Base-by-base conservation (phyloP, 2,329 filamentous ascomycete species). In the Mycocentrospora acerina region DNA sequence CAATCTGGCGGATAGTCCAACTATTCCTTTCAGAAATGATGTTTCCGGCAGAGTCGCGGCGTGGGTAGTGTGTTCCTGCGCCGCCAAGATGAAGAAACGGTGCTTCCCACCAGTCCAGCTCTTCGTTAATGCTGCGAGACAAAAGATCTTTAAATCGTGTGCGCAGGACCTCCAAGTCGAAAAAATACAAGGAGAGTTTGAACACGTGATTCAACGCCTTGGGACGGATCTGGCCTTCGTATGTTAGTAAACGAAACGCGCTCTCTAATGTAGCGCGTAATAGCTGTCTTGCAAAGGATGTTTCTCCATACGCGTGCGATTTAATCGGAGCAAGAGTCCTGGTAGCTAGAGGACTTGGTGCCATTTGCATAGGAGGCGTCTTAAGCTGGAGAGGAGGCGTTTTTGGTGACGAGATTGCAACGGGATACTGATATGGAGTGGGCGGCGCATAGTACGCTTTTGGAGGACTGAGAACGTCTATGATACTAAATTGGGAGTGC, bases 71-170 rank as follows among this genome's bases (percentile, higher is more conserved):
- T 1, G 80, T 83, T 0, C 86, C 86, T 1, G 83, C 76, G 2
- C 83, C 83, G 1, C 85, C 85, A 19, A 89, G 70, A 45, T 82
- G 74, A 19, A 82, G 74, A 36, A 86, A 83, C 0, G 86, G 83
- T 4, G 76, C 73, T 3, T 71, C 69, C 71, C 77, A 83, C 37
- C 78, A 69, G 39, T 81, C 75, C 2, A 90, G 68, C 0, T 76
- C 69, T n/a, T 78, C 76, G 44, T 60, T 50, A 2, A 64, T 53
- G 7, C 58, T 58, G 4, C 68, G 62, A 7, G 59, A 57, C 6
- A 79, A 56, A 5, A 72, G 50, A 4, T 50, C 34, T 35, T 60
- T 64, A 39, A 78, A 70, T 2, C 64, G 61, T 7, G 56, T 53
- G 14, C 70, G 47, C 15, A 76, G 60, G 29, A 69, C 59, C 1